phyloP scores from a whole-genome alignment of 176 grass and related monocot species.

The Tuctoria greenei region DNA sequence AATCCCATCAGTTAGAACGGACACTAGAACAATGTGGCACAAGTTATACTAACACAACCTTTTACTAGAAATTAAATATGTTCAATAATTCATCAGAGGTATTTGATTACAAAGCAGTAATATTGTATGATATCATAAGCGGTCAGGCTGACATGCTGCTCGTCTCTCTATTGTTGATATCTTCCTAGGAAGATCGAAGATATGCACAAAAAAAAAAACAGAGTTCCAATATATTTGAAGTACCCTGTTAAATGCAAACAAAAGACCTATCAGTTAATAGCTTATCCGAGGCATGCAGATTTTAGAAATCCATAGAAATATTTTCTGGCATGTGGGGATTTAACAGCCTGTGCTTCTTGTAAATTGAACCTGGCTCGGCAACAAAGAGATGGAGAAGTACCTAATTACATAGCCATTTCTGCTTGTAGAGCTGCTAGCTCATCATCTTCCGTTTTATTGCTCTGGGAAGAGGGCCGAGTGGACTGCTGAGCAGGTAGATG shows the following conservation, averaged over 20 bases:
- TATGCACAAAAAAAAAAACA: conserved; percentile 25
- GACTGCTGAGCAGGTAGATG: conserved; percentile 53
- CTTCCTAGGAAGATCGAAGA: conserved; percentile 41
- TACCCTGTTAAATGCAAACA: conserved; percentile 31
- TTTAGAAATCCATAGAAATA: not conserved
- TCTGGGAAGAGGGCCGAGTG: conserved; percentile 54
- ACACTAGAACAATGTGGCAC: not conserved
- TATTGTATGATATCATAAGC: conserved; percentile 30
- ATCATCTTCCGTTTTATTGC: conserved; percentile 70
- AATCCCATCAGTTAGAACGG: not conserved
- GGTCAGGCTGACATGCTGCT: conserved; percentile 17
- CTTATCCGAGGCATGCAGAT: not conserved
- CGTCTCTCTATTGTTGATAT: conserved; percentile 24
- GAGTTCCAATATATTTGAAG: conserved; percentile 16
- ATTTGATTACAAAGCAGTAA: conserved; percentile 45
- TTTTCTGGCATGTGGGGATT: not conserved
- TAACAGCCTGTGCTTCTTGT: not conserved
- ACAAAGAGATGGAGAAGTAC: conserved; percentile 27
- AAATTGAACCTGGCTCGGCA: not conserved
- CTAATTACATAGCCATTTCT: conserved; percentile 91
- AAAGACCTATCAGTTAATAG: not conserved
- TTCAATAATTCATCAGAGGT: conserved; percentile 16
- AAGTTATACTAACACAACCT: not conserved
- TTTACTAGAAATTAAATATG: conserved; percentile 40
- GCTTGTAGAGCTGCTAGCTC: conserved; percentile 88